These are phyloP conservation scores for Benincasa hispida DNA, from an alignment of 306 rosid genomes.

Conservation along the genomic window DNA sequence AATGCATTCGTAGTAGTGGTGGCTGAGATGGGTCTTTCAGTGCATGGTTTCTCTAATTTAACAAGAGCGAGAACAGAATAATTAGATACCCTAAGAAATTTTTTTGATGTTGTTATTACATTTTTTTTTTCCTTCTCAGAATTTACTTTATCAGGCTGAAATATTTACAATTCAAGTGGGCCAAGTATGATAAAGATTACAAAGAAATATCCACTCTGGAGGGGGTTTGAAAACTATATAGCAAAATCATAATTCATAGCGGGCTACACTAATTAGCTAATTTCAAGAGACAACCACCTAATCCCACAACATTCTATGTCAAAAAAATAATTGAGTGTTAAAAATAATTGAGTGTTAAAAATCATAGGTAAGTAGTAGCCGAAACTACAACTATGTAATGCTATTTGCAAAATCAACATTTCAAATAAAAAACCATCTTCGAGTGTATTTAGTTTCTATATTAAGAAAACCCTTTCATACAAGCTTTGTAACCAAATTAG, in stretches of 20 bases:
- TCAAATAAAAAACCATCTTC: background rate
- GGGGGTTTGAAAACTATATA: background rate
- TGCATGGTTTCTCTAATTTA: constrained; percentile 18
- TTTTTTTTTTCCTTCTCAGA: constrained; percentile 18
- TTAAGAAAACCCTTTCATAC: background rate
- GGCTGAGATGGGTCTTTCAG: constrained; percentile 31
- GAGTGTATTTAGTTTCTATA: background rate
- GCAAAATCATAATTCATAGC: background rate
- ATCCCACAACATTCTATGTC: background rate
- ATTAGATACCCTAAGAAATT: constrained; percentile 20
- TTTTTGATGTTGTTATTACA: constrained; percentile 17
- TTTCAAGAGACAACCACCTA: background rate
- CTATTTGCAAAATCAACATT: background rate
- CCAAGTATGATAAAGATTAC: background rate
- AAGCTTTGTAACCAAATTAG: background rate
- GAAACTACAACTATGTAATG: background rate
- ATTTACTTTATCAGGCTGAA: constrained; percentile 14
- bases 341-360: background rate
- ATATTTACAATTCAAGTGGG: constrained; percentile 6
- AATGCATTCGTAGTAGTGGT: constrained; percentile 23
- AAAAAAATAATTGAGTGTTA: background rate
- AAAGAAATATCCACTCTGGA: background rate
- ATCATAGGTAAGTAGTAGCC: background rate
- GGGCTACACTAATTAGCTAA: background rate
- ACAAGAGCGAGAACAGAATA: constrained; percentile 17